A percentile compares a stretch with the other conserved stretches of the same genome.
These are phyloP conservation scores for Plasmodium adleri DNA, from an alignment of 169 alveolate species.

Conservation along the genomic window DNA sequence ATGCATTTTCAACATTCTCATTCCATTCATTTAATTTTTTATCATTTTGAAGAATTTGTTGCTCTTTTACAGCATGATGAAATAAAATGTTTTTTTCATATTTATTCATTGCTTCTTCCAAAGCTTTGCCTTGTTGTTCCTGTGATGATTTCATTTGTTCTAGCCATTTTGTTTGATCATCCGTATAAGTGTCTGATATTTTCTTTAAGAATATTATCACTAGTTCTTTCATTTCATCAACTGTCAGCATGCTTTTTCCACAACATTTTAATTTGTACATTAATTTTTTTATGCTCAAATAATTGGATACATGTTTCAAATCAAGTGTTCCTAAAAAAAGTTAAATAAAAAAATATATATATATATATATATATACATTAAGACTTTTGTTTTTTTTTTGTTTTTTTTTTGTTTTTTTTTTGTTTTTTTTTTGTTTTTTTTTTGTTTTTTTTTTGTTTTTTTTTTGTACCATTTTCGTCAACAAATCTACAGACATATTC, in stretches of 20 bases:
- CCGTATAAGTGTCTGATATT: conserved; percentile 82
- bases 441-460: background rate
- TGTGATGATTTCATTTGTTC: conserved; percentile 57
- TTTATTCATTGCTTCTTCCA: conserved; percentile 70
- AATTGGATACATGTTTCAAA: conserved; percentile 76
- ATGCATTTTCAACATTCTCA: conserved; percentile 48
- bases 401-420: background rate
- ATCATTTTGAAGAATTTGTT: conserved; percentile 51
- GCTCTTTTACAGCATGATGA: conserved; percentile 67
- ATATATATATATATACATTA: too few relatives aligned
- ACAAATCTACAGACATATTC: conserved; percentile 86
- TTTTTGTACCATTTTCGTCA: conserved; percentile 79
- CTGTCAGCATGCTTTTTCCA: conserved; percentile 80
- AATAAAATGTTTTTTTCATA: conserved; percentile 57
- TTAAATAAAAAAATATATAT: background rate
- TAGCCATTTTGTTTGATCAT: conserved; percentile 69
- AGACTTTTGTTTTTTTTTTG: too few relatives aligned
- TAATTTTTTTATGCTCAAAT: conserved; percentile 79
- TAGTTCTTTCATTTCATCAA: conserved; percentile 85
- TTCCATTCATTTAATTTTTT: conserved; percentile 50
- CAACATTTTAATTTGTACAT: conserved; percentile 77
- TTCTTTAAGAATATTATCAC: conserved; percentile 88
- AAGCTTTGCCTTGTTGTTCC: conserved; percentile 73
- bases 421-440: background rate
- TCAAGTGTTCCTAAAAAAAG: conserved; percentile 81